phyloP scores from a whole-genome alignment of 2,329 filamentous ascomycete species.

The Myriosclerotinia duriaeana region DNA sequence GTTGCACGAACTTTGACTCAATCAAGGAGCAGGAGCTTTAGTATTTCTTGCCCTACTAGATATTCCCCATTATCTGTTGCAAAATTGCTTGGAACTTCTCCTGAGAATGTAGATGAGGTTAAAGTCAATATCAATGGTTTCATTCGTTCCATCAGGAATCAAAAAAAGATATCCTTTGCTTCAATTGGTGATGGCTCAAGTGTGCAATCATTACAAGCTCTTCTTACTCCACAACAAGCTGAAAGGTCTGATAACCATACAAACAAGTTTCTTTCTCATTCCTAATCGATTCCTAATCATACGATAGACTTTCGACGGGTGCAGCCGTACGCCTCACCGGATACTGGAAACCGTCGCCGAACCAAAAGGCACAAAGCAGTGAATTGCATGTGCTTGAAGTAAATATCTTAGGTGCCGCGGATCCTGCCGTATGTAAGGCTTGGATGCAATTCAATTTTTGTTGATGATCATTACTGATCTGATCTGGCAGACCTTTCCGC shows the following conservation, averaged over 20 bases:
- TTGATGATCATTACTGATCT: constrained; percentile 28
- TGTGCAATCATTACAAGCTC: constrained; percentile 66
- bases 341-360: constrained; percentile 68
- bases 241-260: constrained; percentile 27
- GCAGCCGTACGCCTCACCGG: constrained; percentile 76
- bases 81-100: constrained; percentile 55
- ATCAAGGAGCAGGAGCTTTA: constrained; percentile 8
- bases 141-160: constrained; percentile 79
- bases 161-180: constrained; percentile 81
- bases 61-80: constrained; percentile 46
- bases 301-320: constrained; percentile 72
- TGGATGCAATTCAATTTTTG: constrained; percentile 1
- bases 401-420: constrained; percentile 70
- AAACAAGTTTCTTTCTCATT: constrained; percentile 17
- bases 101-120: constrained; percentile 49
- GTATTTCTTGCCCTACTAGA: constrained; percentile 9
- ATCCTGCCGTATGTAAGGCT: constrained; percentile 66
- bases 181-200: constrained; percentile 86
- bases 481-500: constrained; percentile 70
- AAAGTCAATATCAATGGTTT: constrained; percentile 71
- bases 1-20: constrained; percentile 2
- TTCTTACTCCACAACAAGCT: constrained; percentile 37
- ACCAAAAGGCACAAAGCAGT: constrained; percentile 67
- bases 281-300: constrained; percentile 18
- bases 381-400: constrained; percentile 76